Conservation (phyloP, 2,329 filamentous ascomycete species). For the Akanthomyces uredinophilus region DNA sequence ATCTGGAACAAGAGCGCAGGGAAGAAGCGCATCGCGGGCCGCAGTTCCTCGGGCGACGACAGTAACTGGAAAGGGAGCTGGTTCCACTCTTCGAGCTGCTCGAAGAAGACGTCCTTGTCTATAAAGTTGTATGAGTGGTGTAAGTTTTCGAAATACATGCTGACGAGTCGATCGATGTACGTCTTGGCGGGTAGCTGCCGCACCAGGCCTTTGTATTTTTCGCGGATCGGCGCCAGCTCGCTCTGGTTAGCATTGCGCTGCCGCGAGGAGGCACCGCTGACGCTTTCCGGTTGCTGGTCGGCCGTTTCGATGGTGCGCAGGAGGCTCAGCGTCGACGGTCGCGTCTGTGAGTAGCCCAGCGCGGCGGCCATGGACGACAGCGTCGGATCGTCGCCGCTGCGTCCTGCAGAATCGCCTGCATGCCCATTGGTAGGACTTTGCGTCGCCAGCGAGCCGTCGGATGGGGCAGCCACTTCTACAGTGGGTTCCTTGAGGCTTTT, state of each 20-base stretch:
- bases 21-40: conserved; percentile 49
- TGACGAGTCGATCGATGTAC: conserved; percentile 50
- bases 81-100: conserved; percentile 51
- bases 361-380: conserved; percentile 41
- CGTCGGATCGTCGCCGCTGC: conserved; percentile 22
- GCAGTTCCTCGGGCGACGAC: conserved; percentile 44
- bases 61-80: conserved; percentile 47
- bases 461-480: neutral
- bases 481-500: neutral
- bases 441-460: neutral
- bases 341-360: conserved; percentile 50
- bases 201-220: conserved; percentile 55
- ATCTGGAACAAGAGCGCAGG: conserved; percentile 57
- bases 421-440: neutral
- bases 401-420: neutral
- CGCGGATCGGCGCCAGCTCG: conserved; percentile 33
- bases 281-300: conserved; percentile 28
- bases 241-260: neutral
- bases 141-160: conserved; percentile 51
- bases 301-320: conserved; percentile 49
- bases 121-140: conserved; percentile 56
- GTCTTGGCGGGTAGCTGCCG: conserved; percentile 51
- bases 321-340: conserved; percentile 49
- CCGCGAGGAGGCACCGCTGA: neutral
- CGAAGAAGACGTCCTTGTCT: conserved; percentile 47